Evolutionary conservation across 1,139 yeast species (phyloP).

Genomic region (Hansenula anomala): DNA sequence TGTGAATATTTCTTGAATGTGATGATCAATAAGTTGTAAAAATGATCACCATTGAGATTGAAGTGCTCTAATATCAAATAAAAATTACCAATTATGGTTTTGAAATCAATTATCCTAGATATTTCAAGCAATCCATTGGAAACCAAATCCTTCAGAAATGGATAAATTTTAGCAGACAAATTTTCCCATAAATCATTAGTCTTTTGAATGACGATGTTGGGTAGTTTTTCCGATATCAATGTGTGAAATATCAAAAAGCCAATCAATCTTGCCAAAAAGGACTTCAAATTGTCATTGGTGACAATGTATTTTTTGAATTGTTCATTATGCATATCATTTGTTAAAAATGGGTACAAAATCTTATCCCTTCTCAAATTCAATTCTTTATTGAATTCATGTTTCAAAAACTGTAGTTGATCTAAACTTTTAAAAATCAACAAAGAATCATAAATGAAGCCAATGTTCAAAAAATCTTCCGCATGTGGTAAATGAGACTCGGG

Average conservation of each 20-base stretch:
- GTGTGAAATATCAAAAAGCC: slow-evolving; percentile 72
- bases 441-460: slow-evolving; percentile 76
- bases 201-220: slow-evolving; percentile 38
- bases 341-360: slow-evolving; percentile 61
- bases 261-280: slow-evolving; percentile 56
- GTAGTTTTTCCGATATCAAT: slow-evolving; percentile 42
- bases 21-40: slow-evolving; percentile 58
- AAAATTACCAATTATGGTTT: slow-evolving; percentile 65
- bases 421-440: slow-evolving; percentile 76
- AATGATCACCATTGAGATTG: slow-evolving; percentile 53
- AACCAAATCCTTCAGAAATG: slow-evolving; percentile 38
- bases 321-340: slow-evolving; percentile 22
- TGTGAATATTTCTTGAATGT: slow-evolving; percentile 60
- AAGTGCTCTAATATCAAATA: slow-evolving; percentile 74
- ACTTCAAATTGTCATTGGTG: slow-evolving; percentile 38
- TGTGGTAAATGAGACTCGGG: slow-evolving; percentile 21
- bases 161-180: slow-evolving; percentile 52
- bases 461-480: slow-evolving; percentile 32
- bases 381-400: slow-evolving; percentile 64
- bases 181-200: slow-evolving; percentile 81
- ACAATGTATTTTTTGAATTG: slow-evolving; percentile 21
- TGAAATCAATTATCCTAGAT: slow-evolving; percentile 38
- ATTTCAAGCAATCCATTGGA: slow-evolving; percentile 21
- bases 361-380: slow-evolving; percentile 69
- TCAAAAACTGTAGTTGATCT: slow-evolving; percentile 56